phyloP scores from a whole-genome alignment of 2,329 filamentous ascomycete species.

The Lecanicillium sp. region DNA sequence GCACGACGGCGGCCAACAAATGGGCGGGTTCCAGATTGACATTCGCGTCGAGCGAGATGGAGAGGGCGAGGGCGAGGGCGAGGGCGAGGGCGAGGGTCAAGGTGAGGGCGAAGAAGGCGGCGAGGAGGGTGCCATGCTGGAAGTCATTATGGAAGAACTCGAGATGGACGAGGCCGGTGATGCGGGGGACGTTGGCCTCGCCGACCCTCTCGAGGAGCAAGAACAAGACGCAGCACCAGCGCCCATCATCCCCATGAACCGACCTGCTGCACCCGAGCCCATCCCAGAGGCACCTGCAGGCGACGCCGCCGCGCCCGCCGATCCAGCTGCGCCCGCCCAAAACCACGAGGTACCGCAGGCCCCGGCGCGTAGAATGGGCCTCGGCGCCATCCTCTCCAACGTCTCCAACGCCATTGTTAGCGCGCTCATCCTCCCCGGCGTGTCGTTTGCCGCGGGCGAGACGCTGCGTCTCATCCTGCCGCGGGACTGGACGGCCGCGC shows the following conservation, averaged over 20 bases:
- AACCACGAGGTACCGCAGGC: slow-evolving; percentile 30
- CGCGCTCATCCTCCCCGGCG: slow-evolving; percentile 69
- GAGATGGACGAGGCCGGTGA: slow-evolving; percentile 26
- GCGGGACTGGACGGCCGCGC: slow-evolving; percentile 53
- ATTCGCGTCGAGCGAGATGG: slow-evolving; percentile 15
- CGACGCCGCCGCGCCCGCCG: slow-evolving; percentile 11
- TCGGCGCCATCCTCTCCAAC: slow-evolving; percentile 34
- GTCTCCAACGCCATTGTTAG: slow-evolving; percentile 46
- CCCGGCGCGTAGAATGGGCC: slow-evolving; percentile 27
- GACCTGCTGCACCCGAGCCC: not conserved
- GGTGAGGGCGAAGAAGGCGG: slow-evolving; percentile 20
- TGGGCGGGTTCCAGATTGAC: not conserved
- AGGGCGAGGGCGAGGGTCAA: slow-evolving; percentile 20
- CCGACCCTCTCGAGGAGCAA: not conserved
- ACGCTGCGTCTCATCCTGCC: slow-evolving; percentile 65
- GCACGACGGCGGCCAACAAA: not conserved
- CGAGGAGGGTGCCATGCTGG: slow-evolving; percentile 26
- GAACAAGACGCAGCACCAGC: slow-evolving; percentile 9
- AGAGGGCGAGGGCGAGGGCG: slow-evolving; percentile 18
- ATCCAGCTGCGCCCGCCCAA: slow-evolving; percentile 16
- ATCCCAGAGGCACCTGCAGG: not conserved
- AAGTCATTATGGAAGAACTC: slow-evolving; percentile 29
- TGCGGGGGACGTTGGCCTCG: slow-evolving; percentile 27
- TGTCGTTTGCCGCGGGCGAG: slow-evolving; percentile 75
- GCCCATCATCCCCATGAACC: too few species aligned